phyloP scores from a whole-genome alignment of 2,329 filamentous ascomycete species.

The Myriosclerotinia curreyana region DNA sequence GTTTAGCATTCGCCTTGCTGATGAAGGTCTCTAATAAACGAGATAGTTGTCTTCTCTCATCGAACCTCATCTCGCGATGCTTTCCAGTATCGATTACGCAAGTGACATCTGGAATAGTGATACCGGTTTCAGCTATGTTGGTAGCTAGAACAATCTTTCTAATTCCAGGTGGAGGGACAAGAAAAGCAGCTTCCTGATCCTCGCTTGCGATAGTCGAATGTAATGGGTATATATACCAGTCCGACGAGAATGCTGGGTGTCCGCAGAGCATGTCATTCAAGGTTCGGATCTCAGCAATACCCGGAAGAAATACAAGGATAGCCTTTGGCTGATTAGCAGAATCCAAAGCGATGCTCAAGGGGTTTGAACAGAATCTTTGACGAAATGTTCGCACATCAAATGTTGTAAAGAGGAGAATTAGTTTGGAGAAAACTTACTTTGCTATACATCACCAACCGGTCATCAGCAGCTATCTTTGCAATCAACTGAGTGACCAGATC shows the following conservation, averaged over 20 bases:
- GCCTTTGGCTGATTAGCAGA: conserved; percentile 50
- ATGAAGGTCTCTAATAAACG: conserved; percentile 92
- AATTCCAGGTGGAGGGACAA: conserved; percentile 74
- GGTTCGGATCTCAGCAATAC: conserved; percentile 86
- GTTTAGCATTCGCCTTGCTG: conserved; percentile 91
- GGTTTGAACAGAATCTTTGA: neutral
- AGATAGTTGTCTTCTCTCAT: conserved; percentile 88
- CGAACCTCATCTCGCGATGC: conserved; percentile 95
- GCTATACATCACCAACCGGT: conserved; percentile 68
- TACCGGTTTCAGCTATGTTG: conserved; percentile 97
- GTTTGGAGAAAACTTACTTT: conserved; percentile 40
- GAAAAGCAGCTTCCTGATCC: conserved; percentile 91
- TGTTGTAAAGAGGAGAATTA: neutral
- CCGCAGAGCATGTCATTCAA: conserved; percentile 82
- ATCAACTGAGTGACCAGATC: conserved; percentile 80
- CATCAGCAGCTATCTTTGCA: conserved; percentile 67
- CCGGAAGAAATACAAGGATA: conserved; percentile 90
- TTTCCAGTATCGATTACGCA: conserved; percentile 96
- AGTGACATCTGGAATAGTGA: conserved; percentile 96
- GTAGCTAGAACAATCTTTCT: conserved; percentile 95
- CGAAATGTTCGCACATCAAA: neutral
- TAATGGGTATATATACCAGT: conserved; percentile 84
- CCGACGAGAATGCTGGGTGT: conserved; percentile 68
- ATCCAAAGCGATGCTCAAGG: neutral
- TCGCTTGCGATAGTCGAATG: conserved; percentile 95